A percentile compares a stretch with the other conserved stretches of the same genome.
phyloP scores from a whole-genome alignment of 495 filamentous ascomycete species.

The Venustampulla echinocandica region DNA sequence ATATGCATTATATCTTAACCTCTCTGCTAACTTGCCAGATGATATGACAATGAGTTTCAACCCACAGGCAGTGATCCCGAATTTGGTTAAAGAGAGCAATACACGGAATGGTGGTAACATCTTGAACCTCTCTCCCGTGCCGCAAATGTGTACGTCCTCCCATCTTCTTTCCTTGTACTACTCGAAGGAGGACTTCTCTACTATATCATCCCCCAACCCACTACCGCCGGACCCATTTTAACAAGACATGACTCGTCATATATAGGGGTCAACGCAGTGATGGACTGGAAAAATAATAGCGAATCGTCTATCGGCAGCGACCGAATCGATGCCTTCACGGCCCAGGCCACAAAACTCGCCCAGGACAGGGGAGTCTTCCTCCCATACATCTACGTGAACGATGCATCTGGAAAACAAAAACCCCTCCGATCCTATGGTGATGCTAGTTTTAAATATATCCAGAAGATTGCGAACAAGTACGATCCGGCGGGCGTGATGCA shows the following conservation, averaged over 20 bases:
- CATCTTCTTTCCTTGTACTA: neutral
- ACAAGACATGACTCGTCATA: no score
- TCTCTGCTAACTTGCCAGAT: neutral
- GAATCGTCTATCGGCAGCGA: neutral
- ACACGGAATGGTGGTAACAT: neutral
- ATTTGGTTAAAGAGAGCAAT: neutral
- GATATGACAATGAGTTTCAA: neutral
- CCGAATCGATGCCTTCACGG: neutral
- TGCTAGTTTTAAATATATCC: neutral
- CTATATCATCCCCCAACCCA: no score
- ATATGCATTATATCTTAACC: neutral
- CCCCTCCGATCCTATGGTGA: neutral
- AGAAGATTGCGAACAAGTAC: slow-evolving; percentile 28
- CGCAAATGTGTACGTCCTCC: neutral
- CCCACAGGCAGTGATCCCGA: neutral
- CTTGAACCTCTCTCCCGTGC: neutral
- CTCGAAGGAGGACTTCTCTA: no score
- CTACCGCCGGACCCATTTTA: no score
- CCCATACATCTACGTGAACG: neutral
- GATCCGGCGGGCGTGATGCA: slow-evolving; percentile 34
- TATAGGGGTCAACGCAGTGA: neutral
- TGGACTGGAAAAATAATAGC: neutral
- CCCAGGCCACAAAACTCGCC: neutral
- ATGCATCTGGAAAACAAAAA: neutral
- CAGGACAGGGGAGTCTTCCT: neutral